Percentiles rank a stretch among this genome's conserved stretches.
These are phyloP conservation scores for Euphorbia celastroides DNA, from an alignment of 441 rosid species.

Conservation along the genomic window DNA sequence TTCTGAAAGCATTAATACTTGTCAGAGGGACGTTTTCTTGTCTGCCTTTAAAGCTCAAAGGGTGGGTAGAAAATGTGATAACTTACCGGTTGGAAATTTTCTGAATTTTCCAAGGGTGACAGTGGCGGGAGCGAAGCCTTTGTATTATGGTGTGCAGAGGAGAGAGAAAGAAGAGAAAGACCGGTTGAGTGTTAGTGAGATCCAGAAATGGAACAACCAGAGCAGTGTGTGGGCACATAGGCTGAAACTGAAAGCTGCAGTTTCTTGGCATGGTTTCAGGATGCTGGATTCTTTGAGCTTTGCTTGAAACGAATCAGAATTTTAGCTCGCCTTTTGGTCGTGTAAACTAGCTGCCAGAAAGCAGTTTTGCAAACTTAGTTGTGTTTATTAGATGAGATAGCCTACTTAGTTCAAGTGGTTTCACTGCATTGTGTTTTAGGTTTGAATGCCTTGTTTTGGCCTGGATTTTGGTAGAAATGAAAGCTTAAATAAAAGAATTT, in stretches of 20 bases:
- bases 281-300: not conserved
- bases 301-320: not conserved
- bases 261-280: constrained; percentile 19
- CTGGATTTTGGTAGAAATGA: not conserved
- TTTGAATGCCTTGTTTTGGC: not conserved
- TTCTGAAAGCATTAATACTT: constrained; percentile 2
- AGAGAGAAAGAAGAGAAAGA: constrained; percentile 14
- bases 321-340: not conserved
- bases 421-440: not conserved
- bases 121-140: constrained; percentile 29
- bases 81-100: not conserved
- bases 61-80: constrained; percentile 6
- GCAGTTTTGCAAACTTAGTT: too few relatives aligned
- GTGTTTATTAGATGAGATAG: too few relatives aligned
- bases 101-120: constrained; percentile 22
- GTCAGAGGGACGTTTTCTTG: constrained; percentile 24
- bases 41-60: constrained; percentile 22
- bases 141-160: constrained; percentile 18
- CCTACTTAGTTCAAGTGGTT: too few relatives aligned
- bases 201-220: constrained; percentile 17
- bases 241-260: constrained; percentile 26
- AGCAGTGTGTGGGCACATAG: constrained; percentile 19
- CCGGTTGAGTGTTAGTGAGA: constrained; percentile 11
- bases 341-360: not conserved
- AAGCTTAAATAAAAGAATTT: too few relatives aligned